Conservation (phyloP, 2,329 filamentous ascomycete species). For the Ophiostoma ulmi region DNA sequence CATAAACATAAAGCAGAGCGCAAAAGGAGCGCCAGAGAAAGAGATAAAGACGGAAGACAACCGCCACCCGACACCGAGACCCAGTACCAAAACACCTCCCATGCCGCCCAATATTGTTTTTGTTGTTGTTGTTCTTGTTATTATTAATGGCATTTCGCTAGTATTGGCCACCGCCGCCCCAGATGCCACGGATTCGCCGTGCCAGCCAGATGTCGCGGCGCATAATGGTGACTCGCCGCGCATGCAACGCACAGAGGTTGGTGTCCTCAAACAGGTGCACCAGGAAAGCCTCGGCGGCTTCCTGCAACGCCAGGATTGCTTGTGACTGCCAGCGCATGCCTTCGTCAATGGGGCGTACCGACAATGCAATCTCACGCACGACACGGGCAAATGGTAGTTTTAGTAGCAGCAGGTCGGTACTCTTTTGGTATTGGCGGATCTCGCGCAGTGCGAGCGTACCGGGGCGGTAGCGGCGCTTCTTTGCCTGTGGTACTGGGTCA, state of each 20-base stretch:
- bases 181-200: constrained; percentile 69
- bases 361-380: constrained; percentile 69
- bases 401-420: constrained; percentile 76
- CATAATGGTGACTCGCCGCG: constrained; percentile 95
- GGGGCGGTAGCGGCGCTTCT: constrained; percentile 63
- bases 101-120: constrained; percentile 2
- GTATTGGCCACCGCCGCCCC: constrained; percentile 61
- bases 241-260: constrained; percentile 94
- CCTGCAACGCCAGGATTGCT: constrained; percentile 86
- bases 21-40: neutral
- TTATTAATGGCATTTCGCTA: constrained; percentile 18
- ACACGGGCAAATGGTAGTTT: constrained; percentile 77
- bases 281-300: constrained; percentile 92
- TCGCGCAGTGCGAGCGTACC: constrained; percentile 86
- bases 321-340: constrained; percentile 94
- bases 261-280: constrained; percentile 96
- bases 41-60: neutral
- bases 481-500: constrained; percentile 61
- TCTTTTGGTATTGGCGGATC: constrained; percentile 85
- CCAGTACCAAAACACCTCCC: constrained; percentile 3
- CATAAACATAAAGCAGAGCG: neutral
- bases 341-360: constrained; percentile 56
- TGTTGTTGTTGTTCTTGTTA: neutral
- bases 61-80: neutral
- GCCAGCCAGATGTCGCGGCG: constrained; percentile 97